Base-by-base conservation (phyloP, 495 filamentous ascomycete genomes). In the Aspergillus ostianus region DNA sequence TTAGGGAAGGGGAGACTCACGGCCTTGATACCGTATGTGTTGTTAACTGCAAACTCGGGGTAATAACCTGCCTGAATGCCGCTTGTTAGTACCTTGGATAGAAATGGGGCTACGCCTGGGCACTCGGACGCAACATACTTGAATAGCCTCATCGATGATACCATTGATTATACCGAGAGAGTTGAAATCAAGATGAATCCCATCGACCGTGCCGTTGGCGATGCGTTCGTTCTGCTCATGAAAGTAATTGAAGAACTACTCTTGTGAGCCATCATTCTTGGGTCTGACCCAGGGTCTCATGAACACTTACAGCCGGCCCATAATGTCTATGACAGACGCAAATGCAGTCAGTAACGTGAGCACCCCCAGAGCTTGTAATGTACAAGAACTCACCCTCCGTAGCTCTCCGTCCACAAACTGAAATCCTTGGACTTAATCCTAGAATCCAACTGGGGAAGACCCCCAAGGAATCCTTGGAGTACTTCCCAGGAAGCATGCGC, bases 21-120 rank as follows among this genome's bases (percentile, higher is more conserved):
- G 80, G 85, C 75, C 59, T 84, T 70, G 51, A 92, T 84, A 18
- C 86, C 85, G 64, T 91, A 93, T 4, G 87, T 87, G 68, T 93
- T 95, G 68, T 87, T 82, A 23, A 82, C 73, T 7, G 87, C 86
- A 70, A 91, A 88, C 19, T 82, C 75, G 0, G 87, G 82, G 63
- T 92, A 93, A 62, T 78, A 81, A 3, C 81, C 78, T 10, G 78
- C 83, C 73, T 67, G 29, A 26, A 23, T 6, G 7, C 26, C 12
- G 29, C 7, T 12, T 17, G 23, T 50, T 51, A 57, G 26, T 13
- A 46, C 19, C 10, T 9, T 4, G 13, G 15, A 41, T 10, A 15
- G 15, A 27, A 21, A 9, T 56, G 7, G 46, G 23, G 46, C 49
- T 6, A 0, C 12, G 2, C 5, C 32, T 56, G 6, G 20, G 26